A percentile compares a stretch with the other conserved stretches of the same genome.
Evolutionary conservation across 495 filamentous ascomycete species (phyloP).

Genomic region (Aspergillus mulundensis): DNA sequence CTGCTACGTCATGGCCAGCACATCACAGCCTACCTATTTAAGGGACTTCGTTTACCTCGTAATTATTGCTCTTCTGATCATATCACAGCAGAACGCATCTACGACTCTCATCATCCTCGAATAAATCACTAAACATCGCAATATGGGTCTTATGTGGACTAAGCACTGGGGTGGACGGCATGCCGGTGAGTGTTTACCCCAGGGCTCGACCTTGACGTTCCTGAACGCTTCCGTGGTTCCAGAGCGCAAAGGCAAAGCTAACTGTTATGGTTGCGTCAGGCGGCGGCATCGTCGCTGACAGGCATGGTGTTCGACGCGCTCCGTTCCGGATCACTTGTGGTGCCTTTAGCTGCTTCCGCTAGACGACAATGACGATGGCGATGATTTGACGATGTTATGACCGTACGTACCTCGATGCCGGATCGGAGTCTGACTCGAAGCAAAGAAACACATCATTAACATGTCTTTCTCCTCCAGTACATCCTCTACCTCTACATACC

Average conservation of each 20-base stretch:
- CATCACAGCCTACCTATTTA: no score
- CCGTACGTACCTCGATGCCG: not conserved
- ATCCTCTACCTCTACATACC: no score
- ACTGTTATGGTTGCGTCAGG: not conserved
- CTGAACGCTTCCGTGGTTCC: not conserved
- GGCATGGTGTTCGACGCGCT: not conserved
- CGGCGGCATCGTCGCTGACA: not conserved
- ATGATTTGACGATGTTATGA: not conserved
- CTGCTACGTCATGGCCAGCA: no score
- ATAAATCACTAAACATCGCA: not conserved
- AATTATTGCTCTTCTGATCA: no score
- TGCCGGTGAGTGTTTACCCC: not conserved
- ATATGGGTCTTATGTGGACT: not conserved
- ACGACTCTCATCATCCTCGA: no score
- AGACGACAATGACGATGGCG: not conserved
- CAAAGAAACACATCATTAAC: no score
- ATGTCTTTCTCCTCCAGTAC: no score
- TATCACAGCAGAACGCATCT: no score
- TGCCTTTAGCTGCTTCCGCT: not conserved
- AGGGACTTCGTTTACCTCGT: no score
- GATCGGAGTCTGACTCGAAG: no score
- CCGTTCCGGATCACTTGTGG: constrained; percentile 1
- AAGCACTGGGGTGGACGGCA: not conserved
- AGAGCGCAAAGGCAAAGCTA: not conserved
- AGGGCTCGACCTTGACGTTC: not conserved